These are phyloP conservation scores for Anethum foeniculum DNA, from an alignment of 140 eudicot species.

Conservation along the genomic window DNA sequence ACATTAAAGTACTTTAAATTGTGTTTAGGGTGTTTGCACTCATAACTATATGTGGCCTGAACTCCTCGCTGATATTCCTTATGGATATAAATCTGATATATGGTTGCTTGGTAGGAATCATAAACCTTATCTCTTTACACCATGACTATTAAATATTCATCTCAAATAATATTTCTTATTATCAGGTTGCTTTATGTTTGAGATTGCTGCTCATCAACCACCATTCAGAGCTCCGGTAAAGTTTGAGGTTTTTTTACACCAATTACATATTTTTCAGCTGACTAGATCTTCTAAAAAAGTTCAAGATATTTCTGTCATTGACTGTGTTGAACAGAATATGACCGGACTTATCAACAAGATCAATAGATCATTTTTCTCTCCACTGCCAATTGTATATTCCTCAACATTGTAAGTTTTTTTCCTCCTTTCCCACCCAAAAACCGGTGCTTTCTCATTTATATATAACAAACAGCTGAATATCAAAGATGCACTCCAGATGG, in stretches of 20 bases:
- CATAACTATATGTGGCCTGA: conserved; percentile 96
- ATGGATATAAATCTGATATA: conserved; percentile 86
- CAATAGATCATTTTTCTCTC: conserved; percentile 72
- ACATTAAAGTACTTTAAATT: too few relatives aligned
- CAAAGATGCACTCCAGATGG: too few relatives aligned
- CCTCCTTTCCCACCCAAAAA: conserved; percentile 1
- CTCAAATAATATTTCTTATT: background rate
- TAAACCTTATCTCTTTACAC: background rate
- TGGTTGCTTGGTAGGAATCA: conserved; percentile 87
- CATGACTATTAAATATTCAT: background rate
- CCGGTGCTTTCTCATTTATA: background rate
- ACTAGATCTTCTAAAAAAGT: background rate
- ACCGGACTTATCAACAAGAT: conserved; percentile 89
- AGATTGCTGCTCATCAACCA: conserved; percentile 92
- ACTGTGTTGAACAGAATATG: conserved; percentile 54
- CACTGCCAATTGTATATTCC: conserved; percentile 83
- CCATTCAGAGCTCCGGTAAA: conserved; percentile 90
- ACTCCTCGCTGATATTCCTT: conserved; percentile 84
- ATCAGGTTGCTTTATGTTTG: conserved; percentile 89
- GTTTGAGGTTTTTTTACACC: conserved; percentile 9
- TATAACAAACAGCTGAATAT: background rate
- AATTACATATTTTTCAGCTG: background rate
- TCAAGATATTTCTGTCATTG: too few relatives aligned
- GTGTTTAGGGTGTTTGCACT: conserved; percentile 76
- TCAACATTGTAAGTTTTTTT: conserved; percentile 60